Evolutionary conservation across 306 rosid genomes (phyloP).

Genomic region (Fragaria nilgerrensis): DNA sequence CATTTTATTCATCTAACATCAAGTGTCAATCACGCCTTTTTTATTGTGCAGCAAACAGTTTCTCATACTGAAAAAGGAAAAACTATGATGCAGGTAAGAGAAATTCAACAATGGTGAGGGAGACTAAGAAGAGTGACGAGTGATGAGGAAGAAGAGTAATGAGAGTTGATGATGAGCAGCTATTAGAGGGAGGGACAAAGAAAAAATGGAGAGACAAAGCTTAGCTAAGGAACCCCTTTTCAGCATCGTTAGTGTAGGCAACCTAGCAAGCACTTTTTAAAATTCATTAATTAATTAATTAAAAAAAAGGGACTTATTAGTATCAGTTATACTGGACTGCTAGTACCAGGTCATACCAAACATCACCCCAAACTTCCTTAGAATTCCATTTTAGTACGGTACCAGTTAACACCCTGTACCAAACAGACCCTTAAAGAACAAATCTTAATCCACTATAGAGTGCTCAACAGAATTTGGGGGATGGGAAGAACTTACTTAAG

Average conservation of each 20-base stretch:
- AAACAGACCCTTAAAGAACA: neutral
- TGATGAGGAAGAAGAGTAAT: too few relatives aligned
- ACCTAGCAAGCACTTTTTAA: neutral
- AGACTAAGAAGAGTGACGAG: neutral
- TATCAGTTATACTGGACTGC: neutral
- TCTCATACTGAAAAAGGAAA: too few relatives aligned
- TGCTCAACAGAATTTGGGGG: neutral
- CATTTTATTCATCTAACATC: neutral
- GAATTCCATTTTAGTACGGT: too few relatives aligned
- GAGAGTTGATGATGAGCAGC: too few relatives aligned
- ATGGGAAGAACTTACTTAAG: too few relatives aligned
- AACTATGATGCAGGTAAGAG: too few relatives aligned
- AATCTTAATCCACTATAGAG: neutral
- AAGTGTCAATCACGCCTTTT: neutral
- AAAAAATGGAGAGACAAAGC: too few relatives aligned
- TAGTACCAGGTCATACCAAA: neutral
- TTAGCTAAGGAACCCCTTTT: too few relatives aligned
- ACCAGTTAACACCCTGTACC: too few relatives aligned
- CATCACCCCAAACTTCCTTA: too few relatives aligned
- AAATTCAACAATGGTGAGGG: neutral
- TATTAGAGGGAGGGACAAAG: too few relatives aligned
- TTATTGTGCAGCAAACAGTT: neutral
- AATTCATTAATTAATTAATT: neutral
- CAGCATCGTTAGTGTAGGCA: too few relatives aligned
- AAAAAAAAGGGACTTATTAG: neutral